A percentile compares a stretch with the other conserved stretches of the same genome.
Evolutionary conservation across 768 basidiomycete genomes (phyloP).

Genomic region (Galerina marginata): DNA sequence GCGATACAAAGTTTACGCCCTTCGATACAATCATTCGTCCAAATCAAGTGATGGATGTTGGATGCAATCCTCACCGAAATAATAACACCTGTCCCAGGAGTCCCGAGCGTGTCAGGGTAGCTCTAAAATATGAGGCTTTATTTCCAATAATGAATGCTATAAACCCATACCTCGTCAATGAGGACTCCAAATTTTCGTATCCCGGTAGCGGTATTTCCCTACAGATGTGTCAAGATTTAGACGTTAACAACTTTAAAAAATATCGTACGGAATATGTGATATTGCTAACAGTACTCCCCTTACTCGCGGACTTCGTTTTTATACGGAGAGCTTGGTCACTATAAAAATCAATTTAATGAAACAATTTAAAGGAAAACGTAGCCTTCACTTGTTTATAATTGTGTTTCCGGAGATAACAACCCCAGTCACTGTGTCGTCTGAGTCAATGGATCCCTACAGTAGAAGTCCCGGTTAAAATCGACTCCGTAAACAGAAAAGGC

Average conservation of each 20-base stretch:
- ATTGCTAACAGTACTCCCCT: slow-evolving; percentile 50
- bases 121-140: slow-evolving; percentile 40
- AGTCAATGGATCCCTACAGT: slow-evolving; percentile 58
- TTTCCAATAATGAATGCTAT: background rate
- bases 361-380: background rate
- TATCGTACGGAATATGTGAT: slow-evolving; percentile 50
- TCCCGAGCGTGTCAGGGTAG: slow-evolving; percentile 60
- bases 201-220: slow-evolving; percentile 60
- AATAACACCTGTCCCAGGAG: slow-evolving; percentile 59
- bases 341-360: background rate
- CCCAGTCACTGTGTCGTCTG: slow-evolving; percentile 48
- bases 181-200: slow-evolving; percentile 57
- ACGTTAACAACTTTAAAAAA: background rate
- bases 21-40: slow-evolving; percentile 21
- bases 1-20: slow-evolving; percentile 53
- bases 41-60: background rate
- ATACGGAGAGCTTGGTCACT: slow-evolving; percentile 65
- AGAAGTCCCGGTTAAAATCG: background rate
- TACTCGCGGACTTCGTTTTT: slow-evolving; percentile 55
- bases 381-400: slow-evolving; percentile 55
- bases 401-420: slow-evolving; percentile 57
- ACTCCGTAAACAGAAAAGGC: background rate
- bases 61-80: slow-evolving; percentile 51
- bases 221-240: background rate
- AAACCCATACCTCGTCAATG: slow-evolving; percentile 55